phyloP scores from a whole-genome alignment of 257 asterid species.

The Fraxinus anomala region DNA sequence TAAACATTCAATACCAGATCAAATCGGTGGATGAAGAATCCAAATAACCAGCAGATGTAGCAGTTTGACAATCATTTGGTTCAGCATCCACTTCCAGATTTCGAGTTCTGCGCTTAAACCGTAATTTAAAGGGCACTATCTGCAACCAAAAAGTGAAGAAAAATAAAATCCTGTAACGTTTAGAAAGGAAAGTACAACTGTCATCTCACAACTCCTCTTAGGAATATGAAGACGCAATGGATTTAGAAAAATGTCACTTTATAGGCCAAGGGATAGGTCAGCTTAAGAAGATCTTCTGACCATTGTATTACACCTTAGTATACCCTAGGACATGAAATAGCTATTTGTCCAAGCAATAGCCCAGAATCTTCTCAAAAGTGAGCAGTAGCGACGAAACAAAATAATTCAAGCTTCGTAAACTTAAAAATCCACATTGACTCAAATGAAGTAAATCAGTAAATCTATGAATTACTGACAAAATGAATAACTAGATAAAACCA shows the following conservation, averaged over 20 bases:
- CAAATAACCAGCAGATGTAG: conserved; percentile 34
- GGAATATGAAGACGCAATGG: background rate
- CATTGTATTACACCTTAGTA: conserved; percentile 17
- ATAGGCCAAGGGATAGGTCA: background rate
- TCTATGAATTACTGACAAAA: too few relatives aligned
- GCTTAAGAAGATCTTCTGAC: background rate
- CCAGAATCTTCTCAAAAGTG: conserved; percentile 1
- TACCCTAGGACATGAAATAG: background rate
- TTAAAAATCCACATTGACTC: background rate
- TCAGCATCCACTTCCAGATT: conserved; percentile 36
- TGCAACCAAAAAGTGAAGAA: conserved; percentile 35
- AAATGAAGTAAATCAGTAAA: conserved; percentile 14
- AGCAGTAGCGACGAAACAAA: background rate
- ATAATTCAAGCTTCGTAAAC: background rate
- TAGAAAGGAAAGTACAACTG: conserved; percentile 10
- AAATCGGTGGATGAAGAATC: conserved; percentile 44
- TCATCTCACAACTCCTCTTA: background rate
- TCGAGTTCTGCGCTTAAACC: conserved; percentile 59
- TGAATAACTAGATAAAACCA: background rate
- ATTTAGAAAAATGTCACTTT: background rate
- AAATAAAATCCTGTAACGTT: conserved; percentile 1
- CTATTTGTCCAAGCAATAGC: background rate
- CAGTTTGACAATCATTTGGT: conserved; percentile 35
- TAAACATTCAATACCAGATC: conserved; percentile 59
- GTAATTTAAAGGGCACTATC: conserved; percentile 67